Evolutionary conservation across 2,329 filamentous ascomycete genomes (phyloP).

Genomic region (Ophiocordyceps camponoti-floridani): DNA sequence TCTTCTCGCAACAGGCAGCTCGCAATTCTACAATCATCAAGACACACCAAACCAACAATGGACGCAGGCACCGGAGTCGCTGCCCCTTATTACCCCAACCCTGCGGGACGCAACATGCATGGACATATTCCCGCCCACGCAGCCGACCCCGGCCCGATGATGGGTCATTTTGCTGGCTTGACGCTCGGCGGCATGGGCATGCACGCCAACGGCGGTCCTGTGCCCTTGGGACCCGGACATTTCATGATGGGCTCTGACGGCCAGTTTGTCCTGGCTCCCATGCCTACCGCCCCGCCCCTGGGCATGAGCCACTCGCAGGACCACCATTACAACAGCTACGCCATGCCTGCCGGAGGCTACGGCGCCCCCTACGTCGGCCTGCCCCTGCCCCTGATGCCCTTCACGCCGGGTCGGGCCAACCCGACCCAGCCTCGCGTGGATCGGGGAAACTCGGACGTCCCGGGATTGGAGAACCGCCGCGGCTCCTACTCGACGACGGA

Average conservation of each 20-base stretch:
- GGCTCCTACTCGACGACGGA: slow-evolving; percentile 52
- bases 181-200: slow-evolving; percentile 17
- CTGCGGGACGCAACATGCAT: slow-evolving; percentile 11
- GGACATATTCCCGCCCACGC: slow-evolving; percentile 12
- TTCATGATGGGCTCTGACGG: slow-evolving; percentile 21
- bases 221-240: slow-evolving; percentile 15
- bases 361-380: slow-evolving; percentile 18
- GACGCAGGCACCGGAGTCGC: slow-evolving; percentile 15
- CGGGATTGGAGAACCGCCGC: slow-evolving; percentile 45
- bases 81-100: slow-evolving; percentile 13
- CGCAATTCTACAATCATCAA: slow-evolving; percentile 17
- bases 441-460: slow-evolving; percentile 33
- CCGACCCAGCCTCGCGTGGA: slow-evolving; percentile 27
- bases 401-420: slow-evolving; percentile 31
- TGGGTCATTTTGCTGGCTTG: slow-evolving; percentile 19
- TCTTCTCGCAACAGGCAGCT: slow-evolving; percentile 4
- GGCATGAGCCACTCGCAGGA: slow-evolving; percentile 16
- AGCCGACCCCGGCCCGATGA: slow-evolving; percentile 12
- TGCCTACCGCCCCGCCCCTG: slow-evolving; percentile 16
- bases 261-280: slow-evolving; percentile 18
- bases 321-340: slow-evolving; percentile 14
- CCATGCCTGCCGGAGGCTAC: slow-evolving; percentile 14
- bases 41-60: slow-evolving; percentile 13
- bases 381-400: slow-evolving; percentile 25
- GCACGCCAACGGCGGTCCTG: slow-evolving; percentile 10